A percentile compares a stretch with the other conserved stretches of the same genome.
phyloP scores from a whole-genome alignment of 2,329 filamentous ascomycete genomes.

The Polychaeton citri region DNA sequence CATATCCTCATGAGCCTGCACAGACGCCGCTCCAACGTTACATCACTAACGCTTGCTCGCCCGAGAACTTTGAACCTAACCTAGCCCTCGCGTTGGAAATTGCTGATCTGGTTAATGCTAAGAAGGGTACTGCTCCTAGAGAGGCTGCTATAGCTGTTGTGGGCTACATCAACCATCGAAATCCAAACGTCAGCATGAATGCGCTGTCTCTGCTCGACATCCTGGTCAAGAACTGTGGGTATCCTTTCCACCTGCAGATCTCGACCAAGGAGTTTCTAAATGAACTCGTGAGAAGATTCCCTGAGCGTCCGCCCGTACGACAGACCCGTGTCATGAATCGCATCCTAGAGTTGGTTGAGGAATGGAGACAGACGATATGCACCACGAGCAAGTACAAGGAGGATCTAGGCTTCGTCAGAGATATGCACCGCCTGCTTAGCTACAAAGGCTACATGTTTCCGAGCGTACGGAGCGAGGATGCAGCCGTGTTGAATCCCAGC shows the following conservation, averaged over 20 bases:
- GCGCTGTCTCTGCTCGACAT: slow-evolving; percentile 88
- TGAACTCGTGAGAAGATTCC: slow-evolving; percentile 90
- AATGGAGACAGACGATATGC: slow-evolving; percentile 97
- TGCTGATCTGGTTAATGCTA: slow-evolving; percentile 87
- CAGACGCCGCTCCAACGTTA: slow-evolving; percentile 86
- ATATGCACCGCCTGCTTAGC: slow-evolving; percentile 91
- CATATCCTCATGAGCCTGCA: slow-evolving; percentile 62
- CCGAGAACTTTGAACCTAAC: slow-evolving; percentile 96
- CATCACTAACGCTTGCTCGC: slow-evolving; percentile 91
- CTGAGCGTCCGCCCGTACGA: slow-evolving; percentile 79
- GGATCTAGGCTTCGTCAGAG: slow-evolving; percentile 86
- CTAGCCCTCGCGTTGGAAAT: slow-evolving; percentile 94
- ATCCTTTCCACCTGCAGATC: slow-evolving; percentile 96
- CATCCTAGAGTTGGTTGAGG: slow-evolving; percentile 92
- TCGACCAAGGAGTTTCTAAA: slow-evolving; percentile 98
- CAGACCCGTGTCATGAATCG: slow-evolving; percentile 76
- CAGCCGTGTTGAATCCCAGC: slow-evolving; percentile 88
- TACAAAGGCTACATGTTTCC: slow-evolving; percentile 98
- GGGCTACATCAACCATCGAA: slow-evolving; percentile 89
- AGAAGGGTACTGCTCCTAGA: slow-evolving; percentile 89
- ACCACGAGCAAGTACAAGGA: slow-evolving; percentile 96
- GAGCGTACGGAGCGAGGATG: slow-evolving; percentile 82
- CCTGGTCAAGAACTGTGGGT: slow-evolving; percentile 99
- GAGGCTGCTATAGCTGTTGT: slow-evolving; percentile 91
- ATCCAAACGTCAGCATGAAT: slow-evolving; percentile 84